Conservation (phyloP, 768 basidiomycete genomes). For the Trametes coccinea region DNA sequence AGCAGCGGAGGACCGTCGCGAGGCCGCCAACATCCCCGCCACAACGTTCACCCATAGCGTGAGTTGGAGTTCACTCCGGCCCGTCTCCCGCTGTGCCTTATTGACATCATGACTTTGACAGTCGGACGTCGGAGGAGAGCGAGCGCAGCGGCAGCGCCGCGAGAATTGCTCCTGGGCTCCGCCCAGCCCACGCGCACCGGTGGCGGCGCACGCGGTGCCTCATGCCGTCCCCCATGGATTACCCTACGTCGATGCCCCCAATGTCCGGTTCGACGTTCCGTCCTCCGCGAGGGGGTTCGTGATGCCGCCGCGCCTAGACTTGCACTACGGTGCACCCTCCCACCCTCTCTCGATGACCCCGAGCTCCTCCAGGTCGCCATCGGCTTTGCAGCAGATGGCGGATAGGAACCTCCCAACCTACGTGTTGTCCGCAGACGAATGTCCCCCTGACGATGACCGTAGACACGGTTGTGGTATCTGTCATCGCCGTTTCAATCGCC, state of each 20-base stretch:
- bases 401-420: constrained; percentile 9
- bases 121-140: background rate
- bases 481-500: constrained; percentile 63
- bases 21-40: background rate
- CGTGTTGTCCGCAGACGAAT: constrained; percentile 13
- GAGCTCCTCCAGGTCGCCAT: background rate
- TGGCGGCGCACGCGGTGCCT: background rate
- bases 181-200: background rate
- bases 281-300: background rate
- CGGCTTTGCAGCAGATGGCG: background rate
- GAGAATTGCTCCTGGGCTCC: background rate
- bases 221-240: background rate
- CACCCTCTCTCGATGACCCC: background rate
- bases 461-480: constrained; percentile 44
- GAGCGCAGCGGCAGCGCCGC: background rate
- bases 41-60: background rate
- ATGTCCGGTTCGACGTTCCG: background rate
- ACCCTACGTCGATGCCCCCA: background rate
- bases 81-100: background rate
- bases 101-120: background rate
- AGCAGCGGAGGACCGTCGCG: background rate
- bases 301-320: background rate
- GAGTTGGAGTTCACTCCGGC: background rate
- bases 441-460: constrained; percentile 24
- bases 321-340: background rate